phyloP scores from a whole-genome alignment of 2,329 filamentous ascomycete species.

The Coleophoma eucalyptorum region DNA sequence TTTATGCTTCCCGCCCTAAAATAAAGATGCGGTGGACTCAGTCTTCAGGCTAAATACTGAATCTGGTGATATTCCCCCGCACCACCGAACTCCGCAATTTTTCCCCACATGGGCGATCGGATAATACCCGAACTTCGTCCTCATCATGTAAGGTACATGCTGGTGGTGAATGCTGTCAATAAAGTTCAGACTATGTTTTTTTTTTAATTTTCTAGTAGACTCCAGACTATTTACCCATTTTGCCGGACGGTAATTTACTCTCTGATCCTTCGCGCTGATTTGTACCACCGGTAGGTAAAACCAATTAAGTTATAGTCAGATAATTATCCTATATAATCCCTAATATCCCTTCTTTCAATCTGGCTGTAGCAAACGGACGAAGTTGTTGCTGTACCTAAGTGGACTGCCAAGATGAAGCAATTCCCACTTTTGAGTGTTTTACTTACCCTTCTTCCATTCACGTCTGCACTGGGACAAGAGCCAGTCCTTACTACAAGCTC shows the following conservation, averaged over 20 bases:
- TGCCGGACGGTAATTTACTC: no score
- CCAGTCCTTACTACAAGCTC: conserved; percentile 40
- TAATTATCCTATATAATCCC: conserved; percentile 1
- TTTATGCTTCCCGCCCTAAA: no score
- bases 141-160: no score
- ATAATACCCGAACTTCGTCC: no score
- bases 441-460: conserved; percentile 16
- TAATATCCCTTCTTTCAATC: background rate
- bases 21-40: no score
- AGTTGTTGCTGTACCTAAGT: no score
- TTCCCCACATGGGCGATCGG: no score
- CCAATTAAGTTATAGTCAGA: no score
- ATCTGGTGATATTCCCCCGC: conserved; percentile 11
- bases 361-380: background rate
- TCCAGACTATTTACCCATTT: background rate
- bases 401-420: background rate
- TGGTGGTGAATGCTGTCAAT: no score
- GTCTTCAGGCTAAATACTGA: conserved; percentile 19
- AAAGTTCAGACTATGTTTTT: no score
- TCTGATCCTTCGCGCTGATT: no score
- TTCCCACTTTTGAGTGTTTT: conserved; percentile 7
- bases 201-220: background rate
- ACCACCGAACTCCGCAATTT: conserved; percentile 16
- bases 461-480: conserved; percentile 40
- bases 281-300: background rate